These are phyloP conservation scores for Xanthoceras sorbifolium DNA, from an alignment of 345 rosid genomes.

Conservation along the genomic window DNA sequence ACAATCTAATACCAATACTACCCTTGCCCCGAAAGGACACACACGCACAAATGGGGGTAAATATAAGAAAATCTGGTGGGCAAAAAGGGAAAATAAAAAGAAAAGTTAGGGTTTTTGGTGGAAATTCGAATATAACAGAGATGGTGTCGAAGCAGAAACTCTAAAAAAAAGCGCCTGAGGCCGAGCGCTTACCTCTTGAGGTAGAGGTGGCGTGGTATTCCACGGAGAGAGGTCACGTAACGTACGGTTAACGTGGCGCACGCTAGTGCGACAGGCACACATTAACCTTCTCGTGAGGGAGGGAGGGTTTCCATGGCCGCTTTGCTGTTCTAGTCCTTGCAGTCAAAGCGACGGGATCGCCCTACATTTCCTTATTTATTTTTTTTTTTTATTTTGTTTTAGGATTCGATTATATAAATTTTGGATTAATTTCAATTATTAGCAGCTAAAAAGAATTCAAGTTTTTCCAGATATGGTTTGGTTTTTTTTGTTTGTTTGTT, in stretches of 20 bases:
- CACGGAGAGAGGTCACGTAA: conserved; percentile 44
- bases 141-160: no score
- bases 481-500: no score
- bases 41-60: no score
- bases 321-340: conserved; percentile 43
- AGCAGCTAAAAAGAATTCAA: no score
- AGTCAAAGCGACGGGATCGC: conserved; percentile 40
- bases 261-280: conserved; percentile 51
- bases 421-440: no score
- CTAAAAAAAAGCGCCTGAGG: conserved; percentile 34
- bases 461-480: no score
- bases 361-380: conserved; percentile 26
- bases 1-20: no score
- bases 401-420: background rate
- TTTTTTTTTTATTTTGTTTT: background rate
- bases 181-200: conserved; percentile 59
- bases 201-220: conserved; percentile 60
- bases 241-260: conserved; percentile 56
- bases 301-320: conserved; percentile 53
- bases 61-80: no score
- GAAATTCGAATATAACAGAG: background rate
- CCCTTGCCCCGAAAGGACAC: no score
- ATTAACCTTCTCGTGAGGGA: conserved; percentile 21
- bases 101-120: background rate
- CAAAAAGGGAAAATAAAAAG: background rate